Evolutionary conservation across 1,284 basidiomycete genomes (phyloP).

Genomic region (Filobasidium uniguttulatum): DNA sequence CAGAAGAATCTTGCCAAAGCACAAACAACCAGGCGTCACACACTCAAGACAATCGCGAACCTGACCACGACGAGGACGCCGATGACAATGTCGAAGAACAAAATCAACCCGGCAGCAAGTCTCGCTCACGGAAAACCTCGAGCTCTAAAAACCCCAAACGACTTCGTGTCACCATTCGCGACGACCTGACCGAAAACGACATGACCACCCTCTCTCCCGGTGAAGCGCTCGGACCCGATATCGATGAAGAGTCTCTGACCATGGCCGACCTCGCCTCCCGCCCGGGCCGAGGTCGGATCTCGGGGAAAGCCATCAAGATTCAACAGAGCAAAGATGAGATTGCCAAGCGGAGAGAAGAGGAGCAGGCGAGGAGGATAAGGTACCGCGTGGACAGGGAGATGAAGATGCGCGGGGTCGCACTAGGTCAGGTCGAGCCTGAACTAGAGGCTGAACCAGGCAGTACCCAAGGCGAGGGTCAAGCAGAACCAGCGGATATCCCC

Average conservation of each 20-base stretch:
- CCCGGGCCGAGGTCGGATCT: neutral
- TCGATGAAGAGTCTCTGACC: neutral
- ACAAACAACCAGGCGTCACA: too few relatives aligned
- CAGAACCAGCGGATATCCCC: neutral
- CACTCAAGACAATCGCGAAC: neutral
- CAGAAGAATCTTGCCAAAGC: too few relatives aligned
- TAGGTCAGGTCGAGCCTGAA: neutral
- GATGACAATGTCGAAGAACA: neutral
- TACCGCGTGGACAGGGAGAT: neutral
- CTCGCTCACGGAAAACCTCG: neutral
- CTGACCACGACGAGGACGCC: neutral
- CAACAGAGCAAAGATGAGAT: neutral
- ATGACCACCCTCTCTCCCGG: neutral
- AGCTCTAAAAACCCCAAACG: neutral
- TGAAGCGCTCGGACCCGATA: neutral
- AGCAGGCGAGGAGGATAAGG: neutral
- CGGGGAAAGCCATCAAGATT: conserved; percentile 1
- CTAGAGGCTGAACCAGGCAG: neutral
- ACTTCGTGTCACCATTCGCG: neutral
- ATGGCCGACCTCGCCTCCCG: neutral
- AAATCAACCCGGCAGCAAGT: neutral
- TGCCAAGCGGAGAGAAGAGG: neutral
- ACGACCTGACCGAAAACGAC: neutral
- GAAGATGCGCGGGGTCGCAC: neutral
- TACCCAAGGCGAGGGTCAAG: neutral